These are phyloP conservation scores for Pistacia integerrima DNA, from an alignment of 345 rosid species.

Conservation along the genomic window DNA sequence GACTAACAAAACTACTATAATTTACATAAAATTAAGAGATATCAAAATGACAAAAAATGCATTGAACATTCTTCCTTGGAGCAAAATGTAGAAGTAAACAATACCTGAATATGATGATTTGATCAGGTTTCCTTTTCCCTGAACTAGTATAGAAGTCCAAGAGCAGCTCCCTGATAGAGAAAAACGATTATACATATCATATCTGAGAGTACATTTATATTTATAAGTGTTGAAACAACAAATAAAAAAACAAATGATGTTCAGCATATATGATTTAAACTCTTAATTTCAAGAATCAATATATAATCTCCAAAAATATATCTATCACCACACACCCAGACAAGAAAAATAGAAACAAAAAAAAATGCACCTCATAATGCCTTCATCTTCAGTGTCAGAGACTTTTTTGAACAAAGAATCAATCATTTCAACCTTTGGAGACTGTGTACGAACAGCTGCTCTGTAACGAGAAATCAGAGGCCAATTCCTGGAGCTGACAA, in stretches of 20 bases:
- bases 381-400: slow-evolving; percentile 66
- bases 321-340: background rate
- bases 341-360: background rate
- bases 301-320: background rate
- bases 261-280: background rate
- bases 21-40: background rate
- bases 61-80: background rate
- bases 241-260: background rate
- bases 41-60: background rate
- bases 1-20: too few relatives aligned
- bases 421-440: slow-evolving; percentile 88
- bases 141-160: slow-evolving; percentile 81
- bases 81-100: background rate
- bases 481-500: slow-evolving; percentile 90
- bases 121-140: slow-evolving; percentile 82
- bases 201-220: background rate
- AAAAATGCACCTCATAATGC: slow-evolving; percentile 55
- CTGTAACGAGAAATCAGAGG: slow-evolving; percentile 82
- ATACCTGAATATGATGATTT: slow-evolving; percentile 87
- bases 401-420: slow-evolving; percentile 66
- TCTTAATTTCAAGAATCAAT: background rate
- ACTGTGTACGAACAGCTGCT: slow-evolving; percentile 87
- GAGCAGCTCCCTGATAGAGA: slow-evolving; percentile 63
- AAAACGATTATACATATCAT: background rate
- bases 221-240: background rate